These are phyloP conservation scores for Breynia disticha DNA, from an alignment of 441 rosid genomes.

Conservation along the genomic window DNA sequence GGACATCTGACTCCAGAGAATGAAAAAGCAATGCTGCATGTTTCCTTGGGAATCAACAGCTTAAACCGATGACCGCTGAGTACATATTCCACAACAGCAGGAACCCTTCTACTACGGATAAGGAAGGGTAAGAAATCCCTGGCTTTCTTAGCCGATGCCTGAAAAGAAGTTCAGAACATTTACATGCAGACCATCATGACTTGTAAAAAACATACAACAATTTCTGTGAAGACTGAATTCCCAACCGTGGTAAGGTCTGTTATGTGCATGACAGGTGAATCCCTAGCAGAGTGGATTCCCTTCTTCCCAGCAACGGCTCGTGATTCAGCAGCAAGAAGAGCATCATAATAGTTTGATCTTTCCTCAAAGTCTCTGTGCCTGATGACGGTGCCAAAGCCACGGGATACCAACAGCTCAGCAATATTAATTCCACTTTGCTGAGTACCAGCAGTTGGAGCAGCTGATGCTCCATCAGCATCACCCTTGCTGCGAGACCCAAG, in stretches of 20 bases:
- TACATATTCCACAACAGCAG: conserved; percentile 93
- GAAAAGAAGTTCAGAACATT: conserved; percentile 16
- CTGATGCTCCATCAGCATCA: conserved; percentile 47
- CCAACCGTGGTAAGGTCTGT: conserved; percentile 64
- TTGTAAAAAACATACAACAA: neutral
- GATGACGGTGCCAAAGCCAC: conserved; percentile 72
- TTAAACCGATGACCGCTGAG: conserved; percentile 97
- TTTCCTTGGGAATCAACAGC: conserved; percentile 84
- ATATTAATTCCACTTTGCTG: conserved; percentile 68
- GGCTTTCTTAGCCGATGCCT: conserved; percentile 81
- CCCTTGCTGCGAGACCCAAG: conserved; percentile 47
- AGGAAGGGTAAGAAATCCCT: conserved; percentile 84
- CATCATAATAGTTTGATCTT: conserved; percentile 84
- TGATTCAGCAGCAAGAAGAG: conserved; percentile 85
- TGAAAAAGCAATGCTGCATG: conserved; percentile 91
- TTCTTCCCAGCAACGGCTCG: conserved; percentile 69
- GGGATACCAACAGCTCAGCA: conserved; percentile 69
- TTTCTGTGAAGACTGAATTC: neutral
- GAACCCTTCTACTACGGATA: conserved; percentile 55
- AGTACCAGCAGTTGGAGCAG: conserved; percentile 26
- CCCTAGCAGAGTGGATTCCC: conserved; percentile 76
- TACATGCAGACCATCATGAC: neutral
- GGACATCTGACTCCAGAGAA: conserved; percentile 99
- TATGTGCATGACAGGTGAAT: conserved; percentile 70
- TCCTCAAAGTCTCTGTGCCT: conserved; percentile 93